Evolutionary conservation across 2,329 filamentous ascomycete genomes (phyloP).

Genomic region (Beauveria sp.): DNA sequence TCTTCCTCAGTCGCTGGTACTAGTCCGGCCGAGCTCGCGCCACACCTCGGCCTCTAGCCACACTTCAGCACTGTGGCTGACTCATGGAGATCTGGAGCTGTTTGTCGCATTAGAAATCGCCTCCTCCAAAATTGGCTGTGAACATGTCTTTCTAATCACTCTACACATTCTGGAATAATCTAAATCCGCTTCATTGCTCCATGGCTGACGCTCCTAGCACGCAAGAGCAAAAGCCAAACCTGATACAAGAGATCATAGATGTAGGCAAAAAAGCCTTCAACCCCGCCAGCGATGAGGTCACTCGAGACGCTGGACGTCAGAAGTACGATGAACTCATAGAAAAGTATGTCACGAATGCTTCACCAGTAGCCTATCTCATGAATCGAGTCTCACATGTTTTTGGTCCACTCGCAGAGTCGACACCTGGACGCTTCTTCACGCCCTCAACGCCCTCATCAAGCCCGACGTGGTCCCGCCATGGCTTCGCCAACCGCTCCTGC

Average conservation of each 20-base stretch:
- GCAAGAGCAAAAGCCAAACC: constrained; percentile 19
- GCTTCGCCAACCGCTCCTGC: constrained; percentile 51
- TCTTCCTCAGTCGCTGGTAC: neutral
- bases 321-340: constrained; percentile 42
- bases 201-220: constrained; percentile 23
- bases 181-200: neutral
- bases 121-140: neutral
- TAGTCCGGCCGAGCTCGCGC: neutral
- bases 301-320: constrained; percentile 25
- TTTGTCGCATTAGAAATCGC: neutral
- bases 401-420: constrained; percentile 20
- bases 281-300: constrained; percentile 29
- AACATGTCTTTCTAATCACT: neutral
- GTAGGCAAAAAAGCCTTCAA: constrained; percentile 42
- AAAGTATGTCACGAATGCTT: constrained; percentile 29
- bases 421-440: constrained; percentile 48
- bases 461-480: constrained; percentile 51
- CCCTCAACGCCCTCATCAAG: constrained; percentile 56
- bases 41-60: neutral
- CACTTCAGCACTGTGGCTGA: neutral
- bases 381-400: neutral
- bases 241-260: constrained; percentile 29
- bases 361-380: neutral
- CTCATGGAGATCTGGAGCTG: neutral
- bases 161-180: neutral